phyloP scores from a whole-genome alignment of 1,139 yeast genomes.

The Zhuliangozyma parablackwelliae region DNA sequence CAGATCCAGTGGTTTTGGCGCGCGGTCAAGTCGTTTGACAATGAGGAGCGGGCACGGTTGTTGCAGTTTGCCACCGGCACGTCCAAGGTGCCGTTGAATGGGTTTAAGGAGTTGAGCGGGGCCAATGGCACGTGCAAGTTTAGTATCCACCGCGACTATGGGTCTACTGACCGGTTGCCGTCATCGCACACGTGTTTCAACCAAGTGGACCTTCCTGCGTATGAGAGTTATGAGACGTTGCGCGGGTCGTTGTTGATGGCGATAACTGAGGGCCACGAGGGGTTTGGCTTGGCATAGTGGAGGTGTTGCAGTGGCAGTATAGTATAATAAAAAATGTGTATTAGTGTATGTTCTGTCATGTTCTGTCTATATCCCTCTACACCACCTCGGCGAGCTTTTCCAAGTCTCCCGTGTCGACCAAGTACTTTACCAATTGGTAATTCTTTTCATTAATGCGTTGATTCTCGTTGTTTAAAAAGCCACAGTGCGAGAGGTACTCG shows the following conservation, averaged over 20 bases:
- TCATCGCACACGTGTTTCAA: conserved; percentile 96
- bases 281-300: conserved; percentile 75
- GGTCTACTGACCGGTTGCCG: conserved; percentile 81
- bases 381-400: conserved; percentile 16
- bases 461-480: conserved; percentile 51
- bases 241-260: conserved; percentile 81
- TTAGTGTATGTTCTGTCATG: neutral
- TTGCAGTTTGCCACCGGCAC: conserved; percentile 98
- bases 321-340: conserved; percentile 1
- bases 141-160: conserved; percentile 87
- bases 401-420: conserved; percentile 27
- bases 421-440: conserved; percentile 24
- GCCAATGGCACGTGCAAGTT: conserved; percentile 85
- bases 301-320: neutral
- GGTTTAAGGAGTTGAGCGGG: conserved; percentile 87
- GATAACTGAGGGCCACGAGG: conserved; percentile 92
- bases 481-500: conserved; percentile 54
- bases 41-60: conserved; percentile 89
- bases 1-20: conserved; percentile 99
- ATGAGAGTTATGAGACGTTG: conserved; percentile 80
- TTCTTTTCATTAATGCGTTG: conserved; percentile 32
- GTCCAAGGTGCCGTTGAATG: conserved; percentile 91
- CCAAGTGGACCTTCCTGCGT: conserved; percentile 91
- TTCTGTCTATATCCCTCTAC: conserved; percentile 2
- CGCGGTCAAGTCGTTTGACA: conserved; percentile 91